Percentiles rank a stretch among this genome's conserved stretches.
phyloP scores from a whole-genome alignment of 306 rosid genomes.

The Medicago truncatula region MtrunA17r5.0-ANR NC_053049.1:2677501-2678000 shows the following conservation, averaged over 20 bases:
- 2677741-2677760: constrained; percentile 40
- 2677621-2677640: neutral
- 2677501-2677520: constrained; percentile 13
- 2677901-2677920: neutral
- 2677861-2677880: neutral
- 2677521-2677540: too few relatives aligned
- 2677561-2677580: neutral
- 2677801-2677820: constrained; percentile 42
- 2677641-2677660: too few relatives aligned
- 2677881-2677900: neutral
- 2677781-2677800: constrained; percentile 40
- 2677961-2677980: neutral
- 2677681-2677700: neutral
- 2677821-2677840: neutral
- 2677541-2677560: too few relatives aligned
- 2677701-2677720: too few relatives aligned
- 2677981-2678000: too few relatives aligned
- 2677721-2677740: constrained; percentile 42
- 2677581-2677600: neutral
- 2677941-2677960: neutral
- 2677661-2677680: too few relatives aligned
- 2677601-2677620: neutral
- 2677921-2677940: neutral
- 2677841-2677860: neutral
- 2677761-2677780: too few relatives aligned